These are phyloP conservation scores for Kingdonia uniflora DNA, from an alignment of 164 flowering plant genomes.

Conservation along the genomic window DNA sequence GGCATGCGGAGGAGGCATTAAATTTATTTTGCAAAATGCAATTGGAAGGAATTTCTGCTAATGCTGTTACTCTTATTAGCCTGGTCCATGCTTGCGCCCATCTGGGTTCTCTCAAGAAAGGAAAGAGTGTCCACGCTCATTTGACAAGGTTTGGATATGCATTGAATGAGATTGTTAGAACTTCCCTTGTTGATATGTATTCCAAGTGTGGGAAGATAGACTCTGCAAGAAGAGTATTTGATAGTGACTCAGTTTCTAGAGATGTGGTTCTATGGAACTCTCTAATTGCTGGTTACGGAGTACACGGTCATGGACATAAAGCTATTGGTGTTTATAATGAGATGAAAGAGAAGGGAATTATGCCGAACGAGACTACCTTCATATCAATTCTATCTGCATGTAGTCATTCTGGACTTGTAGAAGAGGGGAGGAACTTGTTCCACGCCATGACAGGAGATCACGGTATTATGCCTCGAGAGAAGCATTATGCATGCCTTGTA, in stretches of 20 bases:
- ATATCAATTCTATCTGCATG: too few species aligned
- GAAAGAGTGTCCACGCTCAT: slow-evolving; percentile 28
- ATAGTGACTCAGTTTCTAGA: slow-evolving; percentile 6
- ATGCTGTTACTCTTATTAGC: slow-evolving; percentile 30
- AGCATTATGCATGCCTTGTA: too few species aligned
- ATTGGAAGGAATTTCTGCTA: slow-evolving; percentile 24
- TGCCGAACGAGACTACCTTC: too few species aligned
- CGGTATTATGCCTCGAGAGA: too few species aligned
- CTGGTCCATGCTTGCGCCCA: slow-evolving; percentile 32
- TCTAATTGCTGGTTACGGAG: slow-evolving; percentile 30
- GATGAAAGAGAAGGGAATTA: too few species aligned
- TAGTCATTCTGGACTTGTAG: too few species aligned
- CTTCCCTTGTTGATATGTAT: slow-evolving; percentile 56
- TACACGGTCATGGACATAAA: slow-evolving; percentile 27
- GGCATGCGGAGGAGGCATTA: slow-evolving; percentile 31
- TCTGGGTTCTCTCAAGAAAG: slow-evolving; percentile 29
- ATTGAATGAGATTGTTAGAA: slow-evolving; percentile 17
- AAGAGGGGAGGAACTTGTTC: too few species aligned
- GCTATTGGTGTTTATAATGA: slow-evolving; percentile 18
- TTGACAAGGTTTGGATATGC: slow-evolving; percentile 15
- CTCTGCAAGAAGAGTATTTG: slow-evolving; percentile 25
- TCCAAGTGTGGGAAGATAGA: slow-evolving; percentile 54
- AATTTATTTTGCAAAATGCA: slow-evolving; percentile 25
- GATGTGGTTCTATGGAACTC: slow-evolving; percentile 36
- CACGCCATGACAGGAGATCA: too few species aligned